Evolutionary conservation across 2,329 filamentous ascomycete species (phyloP).

Genomic region (Trichoderma sp.): DNA sequence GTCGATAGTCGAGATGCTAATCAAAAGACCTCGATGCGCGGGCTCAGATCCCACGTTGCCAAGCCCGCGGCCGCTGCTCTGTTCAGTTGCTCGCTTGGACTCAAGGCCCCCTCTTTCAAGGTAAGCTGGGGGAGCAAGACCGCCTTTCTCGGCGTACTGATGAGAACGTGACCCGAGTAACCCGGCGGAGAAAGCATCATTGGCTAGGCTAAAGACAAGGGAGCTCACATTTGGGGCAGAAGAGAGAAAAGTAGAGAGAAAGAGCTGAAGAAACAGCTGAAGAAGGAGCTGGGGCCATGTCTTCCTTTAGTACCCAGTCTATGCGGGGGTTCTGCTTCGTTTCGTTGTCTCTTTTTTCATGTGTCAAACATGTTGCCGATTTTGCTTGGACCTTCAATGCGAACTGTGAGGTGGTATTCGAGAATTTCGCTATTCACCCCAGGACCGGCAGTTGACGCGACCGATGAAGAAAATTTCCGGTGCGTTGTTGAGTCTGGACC

Average conservation of each 20-base stretch:
- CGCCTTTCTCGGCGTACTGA: background rate
- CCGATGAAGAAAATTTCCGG: background rate
- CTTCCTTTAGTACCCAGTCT: background rate
- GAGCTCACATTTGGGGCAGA: background rate
- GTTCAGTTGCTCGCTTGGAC: background rate
- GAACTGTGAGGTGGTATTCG: background rate
- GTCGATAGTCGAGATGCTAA: constrained; percentile 4
- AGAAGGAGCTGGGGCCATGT: background rate
- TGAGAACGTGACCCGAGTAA: constrained; percentile 13
- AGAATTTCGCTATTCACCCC: background rate
- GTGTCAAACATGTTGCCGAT: background rate
- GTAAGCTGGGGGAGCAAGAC: constrained; percentile 1
- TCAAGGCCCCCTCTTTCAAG: constrained; percentile 5
- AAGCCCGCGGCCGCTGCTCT: constrained; percentile 15
- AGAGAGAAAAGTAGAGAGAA: background rate
- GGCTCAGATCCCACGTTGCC: background rate
- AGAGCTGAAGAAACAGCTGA: background rate
- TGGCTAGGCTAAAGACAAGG: background rate
- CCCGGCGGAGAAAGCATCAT: constrained; percentile 2
- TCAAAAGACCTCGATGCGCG: constrained; percentile 4
- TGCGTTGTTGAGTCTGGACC: background rate
- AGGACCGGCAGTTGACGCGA: background rate
- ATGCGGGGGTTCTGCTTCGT: background rate
- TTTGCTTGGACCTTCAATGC: background rate
- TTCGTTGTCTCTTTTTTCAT: background rate